Evolutionary conservation across 192 early-diverging fungal genomes (phyloP).

Genomic region (Rhizophagus sp.): DNA sequence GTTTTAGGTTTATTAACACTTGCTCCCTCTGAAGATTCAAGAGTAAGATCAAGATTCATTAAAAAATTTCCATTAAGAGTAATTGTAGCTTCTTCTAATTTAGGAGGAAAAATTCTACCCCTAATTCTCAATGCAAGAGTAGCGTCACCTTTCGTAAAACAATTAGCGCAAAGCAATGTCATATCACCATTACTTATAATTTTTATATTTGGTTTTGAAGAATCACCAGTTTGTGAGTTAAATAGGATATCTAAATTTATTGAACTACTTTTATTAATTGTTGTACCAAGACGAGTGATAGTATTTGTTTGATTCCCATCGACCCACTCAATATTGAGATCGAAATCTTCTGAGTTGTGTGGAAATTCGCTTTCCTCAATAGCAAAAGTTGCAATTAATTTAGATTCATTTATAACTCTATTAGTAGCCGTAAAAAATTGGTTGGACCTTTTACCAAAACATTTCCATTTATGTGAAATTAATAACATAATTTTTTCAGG

Average conservation of each 20-base stretch:
- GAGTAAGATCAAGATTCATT: neutral
- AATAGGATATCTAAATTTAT: conserved; percentile 15
- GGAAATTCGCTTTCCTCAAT: no score
- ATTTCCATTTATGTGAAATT: conserved; percentile 10
- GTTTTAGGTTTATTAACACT: no score
- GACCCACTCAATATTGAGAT: neutral
- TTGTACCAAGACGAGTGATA: no score
- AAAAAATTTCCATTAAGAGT: conserved; percentile 6
- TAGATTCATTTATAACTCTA: neutral
- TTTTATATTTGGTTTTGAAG: conserved; percentile 14
- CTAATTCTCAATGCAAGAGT: neutral
- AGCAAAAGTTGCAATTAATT: no score
- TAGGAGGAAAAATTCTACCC: no score
- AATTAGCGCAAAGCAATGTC: neutral
- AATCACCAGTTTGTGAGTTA: neutral
- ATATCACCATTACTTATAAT: neutral
- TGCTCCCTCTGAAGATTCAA: neutral
- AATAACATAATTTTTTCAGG: conserved; percentile 11
- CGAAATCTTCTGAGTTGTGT: neutral
- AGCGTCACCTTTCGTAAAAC: conserved; percentile 7
- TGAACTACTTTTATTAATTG: neutral
- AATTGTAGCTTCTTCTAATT: neutral
- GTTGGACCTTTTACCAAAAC: conserved; percentile 3
- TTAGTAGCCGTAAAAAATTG: conserved; percentile 11
- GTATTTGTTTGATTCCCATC: neutral